Percentiles rank a stretch among this genome's conserved stretches.
phyloP scores from a whole-genome alignment of 805 yeast genomes.

The Suhomyces sp. region DNA sequence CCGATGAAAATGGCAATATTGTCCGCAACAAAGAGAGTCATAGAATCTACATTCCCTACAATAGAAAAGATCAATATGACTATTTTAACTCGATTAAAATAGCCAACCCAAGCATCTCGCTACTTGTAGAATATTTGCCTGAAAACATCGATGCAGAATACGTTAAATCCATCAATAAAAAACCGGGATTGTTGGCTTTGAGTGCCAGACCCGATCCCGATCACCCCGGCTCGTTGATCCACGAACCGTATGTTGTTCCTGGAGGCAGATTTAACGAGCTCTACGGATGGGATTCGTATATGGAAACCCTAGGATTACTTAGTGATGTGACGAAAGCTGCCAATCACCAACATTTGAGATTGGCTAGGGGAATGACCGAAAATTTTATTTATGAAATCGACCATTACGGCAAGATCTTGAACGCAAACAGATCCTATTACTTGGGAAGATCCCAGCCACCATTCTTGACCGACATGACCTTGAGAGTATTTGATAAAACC shows the following conservation, averaged over 20 bases:
- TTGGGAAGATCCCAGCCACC: conserved; percentile 95
- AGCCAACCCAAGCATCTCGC: conserved; percentile 50
- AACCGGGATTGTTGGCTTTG: conserved; percentile 83
- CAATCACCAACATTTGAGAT: conserved; percentile 48
- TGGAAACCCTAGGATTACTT: conserved; percentile 81
- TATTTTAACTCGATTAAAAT: conserved; percentile 57
- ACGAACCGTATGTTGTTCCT: conserved; percentile 89
- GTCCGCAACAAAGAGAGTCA: conserved; percentile 54
- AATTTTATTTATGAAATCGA: conserved; percentile 87
- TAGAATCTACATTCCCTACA: conserved; percentile 72
- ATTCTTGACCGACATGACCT: conserved; percentile 88
- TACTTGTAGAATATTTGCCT: conserved; percentile 80
- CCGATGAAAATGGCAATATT: conserved; percentile 30
- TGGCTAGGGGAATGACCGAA: conserved; percentile 87
- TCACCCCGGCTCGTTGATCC: conserved; percentile 51
- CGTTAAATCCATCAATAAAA: conserved; percentile 70
- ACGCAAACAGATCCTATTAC: conserved; percentile 91
- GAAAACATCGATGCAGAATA: conserved; percentile 69
- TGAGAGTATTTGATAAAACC: conserved; percentile 61
- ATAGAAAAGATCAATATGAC: conserved; percentile 67
- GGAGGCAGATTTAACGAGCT: conserved; percentile 97
- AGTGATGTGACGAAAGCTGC: conserved; percentile 41
- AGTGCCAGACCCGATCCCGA: conserved; percentile 63
- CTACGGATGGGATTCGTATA: conserved; percentile 98
- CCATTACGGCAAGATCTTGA: conserved; percentile 87